Evolutionary conservation across 169 alveolate genomes (phyloP).

Genomic region (Eimeria sp.): DNA sequence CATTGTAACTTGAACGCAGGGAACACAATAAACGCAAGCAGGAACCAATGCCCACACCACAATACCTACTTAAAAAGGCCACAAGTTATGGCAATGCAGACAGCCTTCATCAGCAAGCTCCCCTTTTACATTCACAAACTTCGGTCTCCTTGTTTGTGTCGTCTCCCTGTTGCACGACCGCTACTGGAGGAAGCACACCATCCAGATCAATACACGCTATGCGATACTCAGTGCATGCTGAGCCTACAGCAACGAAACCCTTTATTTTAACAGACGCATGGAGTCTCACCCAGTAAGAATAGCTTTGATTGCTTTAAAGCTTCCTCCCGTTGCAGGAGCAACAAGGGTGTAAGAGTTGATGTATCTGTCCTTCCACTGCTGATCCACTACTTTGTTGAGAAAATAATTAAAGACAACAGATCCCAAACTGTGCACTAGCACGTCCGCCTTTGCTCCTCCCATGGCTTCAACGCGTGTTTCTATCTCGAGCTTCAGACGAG

Average conservation of each 20-base stretch:
- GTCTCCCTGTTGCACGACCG: not conserved
- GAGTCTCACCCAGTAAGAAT: slow-evolving; percentile 74
- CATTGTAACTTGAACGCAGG: slow-evolving; percentile 60
- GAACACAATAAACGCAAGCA: not conserved
- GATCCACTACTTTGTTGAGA: slow-evolving; percentile 71
- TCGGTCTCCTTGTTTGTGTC: not conserved
- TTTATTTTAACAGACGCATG: not conserved
- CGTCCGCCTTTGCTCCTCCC: slow-evolving; percentile 67
- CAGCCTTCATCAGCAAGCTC: not conserved
- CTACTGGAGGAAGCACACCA: not conserved
- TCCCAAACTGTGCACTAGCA: slow-evolving; percentile 73
- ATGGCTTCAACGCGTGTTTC: slow-evolving; percentile 62
- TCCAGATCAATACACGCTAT: not conserved
- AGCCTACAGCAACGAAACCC: not conserved
- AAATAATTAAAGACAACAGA: slow-evolving; percentile 57
- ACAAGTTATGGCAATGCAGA: not conserved
- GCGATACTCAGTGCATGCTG: not conserved
- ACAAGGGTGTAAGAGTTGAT: slow-evolving; percentile 70
- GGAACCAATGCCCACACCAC: no score
- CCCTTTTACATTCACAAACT: not conserved
- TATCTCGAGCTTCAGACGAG: slow-evolving; percentile 51
- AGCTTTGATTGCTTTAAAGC: slow-evolving; percentile 80
- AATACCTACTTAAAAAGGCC: not conserved
- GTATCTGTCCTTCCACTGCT: slow-evolving; percentile 79
- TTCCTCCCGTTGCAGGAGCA: slow-evolving; percentile 79